Conservation (phyloP, 768 basidiomycete genomes). For the Cystobasidiopsis lactophilus region DNA sequence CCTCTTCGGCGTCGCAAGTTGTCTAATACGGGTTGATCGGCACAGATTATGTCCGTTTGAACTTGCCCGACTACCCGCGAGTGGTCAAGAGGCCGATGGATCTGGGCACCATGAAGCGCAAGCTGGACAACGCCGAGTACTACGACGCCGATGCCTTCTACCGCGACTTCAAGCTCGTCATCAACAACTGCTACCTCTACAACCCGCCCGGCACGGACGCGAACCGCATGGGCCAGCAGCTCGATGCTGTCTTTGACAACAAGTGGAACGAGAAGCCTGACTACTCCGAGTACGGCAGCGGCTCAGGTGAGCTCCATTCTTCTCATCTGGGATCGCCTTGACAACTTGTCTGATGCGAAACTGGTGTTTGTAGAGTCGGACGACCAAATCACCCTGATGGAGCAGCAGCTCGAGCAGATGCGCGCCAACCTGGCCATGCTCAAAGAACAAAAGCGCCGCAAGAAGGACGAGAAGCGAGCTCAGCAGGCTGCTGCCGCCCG, state of each 20-base stretch:
- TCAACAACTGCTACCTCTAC: constrained; percentile 77
- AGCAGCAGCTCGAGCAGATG: constrained; percentile 59
- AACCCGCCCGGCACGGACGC: constrained; percentile 76
- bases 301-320: background rate
- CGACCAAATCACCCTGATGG: constrained; percentile 45
- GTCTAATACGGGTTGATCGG: background rate
- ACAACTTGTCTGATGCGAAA: background rate
- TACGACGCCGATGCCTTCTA: constrained; percentile 55
- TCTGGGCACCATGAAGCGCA: constrained; percentile 62
- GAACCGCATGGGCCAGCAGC: constrained; percentile 57
- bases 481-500: background rate
- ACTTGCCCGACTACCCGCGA: constrained; percentile 64
- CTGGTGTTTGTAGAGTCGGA: background rate
- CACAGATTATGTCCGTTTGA: constrained; percentile 51
- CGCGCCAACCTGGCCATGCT: constrained; percentile 40
- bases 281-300: background rate
- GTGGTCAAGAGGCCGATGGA: constrained; percentile 93
- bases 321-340: background rate
- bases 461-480: constrained; percentile 37
- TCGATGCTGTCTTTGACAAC: constrained; percentile 74
- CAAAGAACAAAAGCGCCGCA: constrained; percentile 47
- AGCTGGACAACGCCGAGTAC: constrained; percentile 59
- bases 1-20: background rate
- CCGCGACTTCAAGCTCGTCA: constrained; percentile 82
- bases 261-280: constrained; percentile 61